A percentile compares a stretch with the other conserved stretches of the same genome.
These are phyloP conservation scores for Penicillium sp. DNA, from an alignment of 2,329 filamentous ascomycete species.

Conservation along the genomic window DNA sequence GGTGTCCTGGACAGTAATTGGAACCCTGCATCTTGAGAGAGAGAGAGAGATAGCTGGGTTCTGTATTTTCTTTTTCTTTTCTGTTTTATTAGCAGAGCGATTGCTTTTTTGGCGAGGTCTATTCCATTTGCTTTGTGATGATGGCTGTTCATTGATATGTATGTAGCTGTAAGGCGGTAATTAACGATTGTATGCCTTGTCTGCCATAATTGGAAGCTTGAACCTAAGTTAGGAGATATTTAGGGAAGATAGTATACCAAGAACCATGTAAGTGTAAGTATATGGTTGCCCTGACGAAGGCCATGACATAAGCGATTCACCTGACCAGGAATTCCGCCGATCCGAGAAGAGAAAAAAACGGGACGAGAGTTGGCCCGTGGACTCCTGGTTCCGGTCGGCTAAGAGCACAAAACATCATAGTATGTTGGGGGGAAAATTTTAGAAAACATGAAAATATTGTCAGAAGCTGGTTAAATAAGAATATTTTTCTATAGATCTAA, in stretches of 20 bases:
- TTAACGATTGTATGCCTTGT: no score
- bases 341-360: conserved; percentile 40
- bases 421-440: neutral
- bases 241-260: neutral
- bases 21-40: no score
- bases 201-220: no score
- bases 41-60: no score
- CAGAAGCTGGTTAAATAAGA: neutral
- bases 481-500: neutral
- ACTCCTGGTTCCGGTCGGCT: conserved; percentile 9
- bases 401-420: neutral
- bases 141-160: neutral
- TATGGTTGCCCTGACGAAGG: conserved; percentile 39
- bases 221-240: neutral
- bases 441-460: neutral
- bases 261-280: neutral
- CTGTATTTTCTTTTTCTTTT: neutral
- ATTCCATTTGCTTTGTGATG: no score
- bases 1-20: neutral
- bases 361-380: conserved; percentile 28
- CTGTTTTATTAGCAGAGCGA: conserved; percentile 7
- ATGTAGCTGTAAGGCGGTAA: no score
- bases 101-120: neutral
- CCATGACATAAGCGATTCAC: conserved; percentile 35
- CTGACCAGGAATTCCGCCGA: conserved; percentile 37